Percentiles rank a stretch among this genome's conserved stretches.
Evolutionary conservation across 495 filamentous ascomycete species (phyloP).

Genomic region (Umbilicaria muhlenbergii): DNA sequence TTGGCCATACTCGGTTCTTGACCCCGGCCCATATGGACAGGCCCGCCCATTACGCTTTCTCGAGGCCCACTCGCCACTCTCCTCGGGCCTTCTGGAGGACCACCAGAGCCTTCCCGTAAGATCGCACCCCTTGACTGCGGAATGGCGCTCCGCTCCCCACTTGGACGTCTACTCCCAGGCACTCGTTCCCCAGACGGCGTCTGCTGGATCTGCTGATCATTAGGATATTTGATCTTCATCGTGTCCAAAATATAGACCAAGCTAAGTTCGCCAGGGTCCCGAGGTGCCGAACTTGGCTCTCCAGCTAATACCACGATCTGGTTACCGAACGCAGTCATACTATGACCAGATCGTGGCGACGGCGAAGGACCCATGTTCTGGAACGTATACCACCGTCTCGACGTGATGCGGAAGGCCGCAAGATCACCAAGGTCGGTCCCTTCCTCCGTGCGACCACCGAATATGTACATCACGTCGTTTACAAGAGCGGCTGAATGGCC

Average conservation of each 20-base stretch:
- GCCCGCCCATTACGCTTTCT: conserved; percentile 32
- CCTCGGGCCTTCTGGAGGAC: conserved; percentile 36
- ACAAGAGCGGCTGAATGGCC: conserved; percentile 89
- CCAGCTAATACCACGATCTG: conserved; percentile 84
- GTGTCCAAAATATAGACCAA: conserved; percentile 89
- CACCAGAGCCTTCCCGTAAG: conserved; percentile 49
- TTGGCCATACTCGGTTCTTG: conserved; percentile 12
- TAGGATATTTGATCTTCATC: conserved; percentile 86
- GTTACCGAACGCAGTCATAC: conserved; percentile 89
- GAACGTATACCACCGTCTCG: conserved; percentile 94
- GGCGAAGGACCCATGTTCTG: conserved; percentile 98
- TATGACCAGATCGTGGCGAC: conserved; percentile 85
- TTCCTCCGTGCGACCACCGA: conserved; percentile 90
- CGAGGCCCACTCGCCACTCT: conserved; percentile 34
- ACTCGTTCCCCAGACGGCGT: conserved; percentile 20
- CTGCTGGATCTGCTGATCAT: conserved; percentile 44
- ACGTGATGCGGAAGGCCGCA: conserved; percentile 85
- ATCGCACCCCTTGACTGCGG: conserved; percentile 22
- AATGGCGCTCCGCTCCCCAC: conserved; percentile 19
- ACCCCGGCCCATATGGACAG: conserved; percentile 15
- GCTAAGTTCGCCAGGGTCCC: conserved; percentile 67
- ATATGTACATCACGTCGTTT: conserved; percentile 97
- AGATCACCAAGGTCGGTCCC: conserved; percentile 85
- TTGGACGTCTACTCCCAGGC: conserved; percentile 23
- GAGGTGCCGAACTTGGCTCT: conserved; percentile 76